Conservation (phyloP, 129 eudicot genomes). For the Chrysanthemum makinoi region DNA sequence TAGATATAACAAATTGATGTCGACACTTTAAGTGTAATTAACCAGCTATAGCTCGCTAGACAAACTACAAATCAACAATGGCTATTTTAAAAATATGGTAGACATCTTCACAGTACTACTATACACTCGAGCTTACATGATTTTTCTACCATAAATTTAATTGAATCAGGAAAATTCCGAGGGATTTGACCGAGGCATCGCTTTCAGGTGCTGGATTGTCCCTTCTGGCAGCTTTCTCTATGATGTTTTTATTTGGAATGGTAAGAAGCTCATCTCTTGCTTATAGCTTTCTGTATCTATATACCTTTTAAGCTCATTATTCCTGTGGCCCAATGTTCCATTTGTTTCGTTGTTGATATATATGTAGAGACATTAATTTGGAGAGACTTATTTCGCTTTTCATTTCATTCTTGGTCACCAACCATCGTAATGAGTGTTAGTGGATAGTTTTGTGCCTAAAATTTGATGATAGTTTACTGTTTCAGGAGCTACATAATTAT, state of each 20-base stretch:
- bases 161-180: constrained; percentile 73
- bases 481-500: constrained; percentile 74
- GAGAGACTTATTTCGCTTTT: too few species aligned
- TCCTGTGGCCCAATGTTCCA: neutral
- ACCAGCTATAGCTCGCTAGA: too few species aligned
- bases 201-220: constrained; percentile 93
- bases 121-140: neutral
- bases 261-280: too few species aligned
- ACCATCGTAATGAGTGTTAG: neutral
- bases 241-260: constrained; percentile 23
- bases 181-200: constrained; percentile 97
- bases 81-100: neutral
- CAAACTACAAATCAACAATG: neutral
- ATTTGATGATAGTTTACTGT: neutral
- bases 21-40: too few species aligned
- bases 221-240: constrained; percentile 38
- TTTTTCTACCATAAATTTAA: neutral
- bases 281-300: neutral
- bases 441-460: too few species aligned
- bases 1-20: too few species aligned
- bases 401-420: too few species aligned
- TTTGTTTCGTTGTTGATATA: neutral
- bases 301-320: neutral
- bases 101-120: too few species aligned
- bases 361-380: neutral